phyloP scores from a whole-genome alignment of 805 yeast species.

The Barnettozyma sp. region DNA sequence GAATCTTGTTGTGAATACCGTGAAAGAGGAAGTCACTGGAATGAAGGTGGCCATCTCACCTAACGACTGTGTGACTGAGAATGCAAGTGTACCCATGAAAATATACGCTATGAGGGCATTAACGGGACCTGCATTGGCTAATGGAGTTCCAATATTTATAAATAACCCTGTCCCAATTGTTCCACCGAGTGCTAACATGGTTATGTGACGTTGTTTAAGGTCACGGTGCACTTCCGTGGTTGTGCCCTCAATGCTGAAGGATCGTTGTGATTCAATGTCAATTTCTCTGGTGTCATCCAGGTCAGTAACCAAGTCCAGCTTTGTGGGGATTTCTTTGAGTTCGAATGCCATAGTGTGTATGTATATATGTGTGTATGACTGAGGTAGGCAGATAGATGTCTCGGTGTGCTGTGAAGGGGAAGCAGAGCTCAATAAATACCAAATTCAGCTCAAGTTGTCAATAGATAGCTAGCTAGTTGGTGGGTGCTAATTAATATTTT shows the following conservation, averaged over 20 bases:
- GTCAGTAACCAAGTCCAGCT: not conserved
- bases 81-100: slow-evolving; percentile 61
- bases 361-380: not conserved
- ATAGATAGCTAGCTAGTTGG: too few relatives aligned
- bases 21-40: slow-evolving; percentile 60
- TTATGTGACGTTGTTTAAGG: slow-evolving; percentile 60
- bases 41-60: slow-evolving; percentile 81
- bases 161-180: slow-evolving; percentile 76
- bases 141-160: slow-evolving; percentile 53
- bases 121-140: slow-evolving; percentile 60
- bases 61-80: slow-evolving; percentile 58
- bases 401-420: too few relatives aligned
- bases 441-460: too few relatives aligned
- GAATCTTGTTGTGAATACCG: slow-evolving; percentile 62
- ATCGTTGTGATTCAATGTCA: not conserved
- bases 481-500: too few relatives aligned
- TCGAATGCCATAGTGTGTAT: not conserved
- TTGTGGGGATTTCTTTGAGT: not conserved
- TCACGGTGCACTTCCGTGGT: slow-evolving; percentile 44
- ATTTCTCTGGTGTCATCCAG: not conserved
- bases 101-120: slow-evolving; percentile 56
- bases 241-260: slow-evolving; percentile 24
- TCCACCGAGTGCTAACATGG: slow-evolving; percentile 77
- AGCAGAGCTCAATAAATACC: not conserved
- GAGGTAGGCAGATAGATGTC: not conserved